Evolutionary conservation across 2,329 filamentous ascomycete species (phyloP), one percentile per base, ranked within the genome.

Genomic region (Curvularia verruculosa): DNA sequence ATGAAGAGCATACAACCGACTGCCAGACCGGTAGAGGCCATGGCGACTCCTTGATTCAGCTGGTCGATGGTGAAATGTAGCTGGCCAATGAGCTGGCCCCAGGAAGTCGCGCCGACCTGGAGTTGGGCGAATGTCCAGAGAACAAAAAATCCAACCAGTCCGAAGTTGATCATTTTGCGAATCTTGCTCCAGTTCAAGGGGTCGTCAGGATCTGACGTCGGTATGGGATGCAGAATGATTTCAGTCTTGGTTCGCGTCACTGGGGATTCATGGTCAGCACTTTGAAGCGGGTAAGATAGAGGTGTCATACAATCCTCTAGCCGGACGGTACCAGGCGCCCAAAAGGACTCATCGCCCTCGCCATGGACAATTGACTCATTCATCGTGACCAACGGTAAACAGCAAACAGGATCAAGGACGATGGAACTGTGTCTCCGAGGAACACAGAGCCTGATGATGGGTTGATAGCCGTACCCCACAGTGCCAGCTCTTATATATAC

Each of bases 11-110:
- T 51, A 21, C 72, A 73, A 1, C 81, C 79, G 5, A 82, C 49
- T 13, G 75, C 77, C 0, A 83, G 65, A 1, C 72, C 72, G 1
- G 74, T 81, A 49, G 72, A 81, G 3, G 75, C 77, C 2, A 77
- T 75, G 0, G 81, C 83, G 51, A 78, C 80, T 3, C 75, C 78
- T 50, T 81, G 74, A 49, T 82, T 84, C 31, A 83, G 10, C 18
- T 56, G 49, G 24, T 52, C 43, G 59, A 48, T n/a, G 53, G 68
- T 77, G 64, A 82, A 79, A 34, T 77, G 75, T 0, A 84, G 72
- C 54, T 83, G 73, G 4, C 62, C 52, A 21, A 78, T 74, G 63
- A 82, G 69, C 1, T 76, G 72, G 0, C 73, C 76, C 81, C 81
- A 83, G 26, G 7, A 76, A 3, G 75, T 73, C 8, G 72, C 69